Conservation (phyloP, 148 eudicot species). For the Rhododendron ferrugineum region DNA sequence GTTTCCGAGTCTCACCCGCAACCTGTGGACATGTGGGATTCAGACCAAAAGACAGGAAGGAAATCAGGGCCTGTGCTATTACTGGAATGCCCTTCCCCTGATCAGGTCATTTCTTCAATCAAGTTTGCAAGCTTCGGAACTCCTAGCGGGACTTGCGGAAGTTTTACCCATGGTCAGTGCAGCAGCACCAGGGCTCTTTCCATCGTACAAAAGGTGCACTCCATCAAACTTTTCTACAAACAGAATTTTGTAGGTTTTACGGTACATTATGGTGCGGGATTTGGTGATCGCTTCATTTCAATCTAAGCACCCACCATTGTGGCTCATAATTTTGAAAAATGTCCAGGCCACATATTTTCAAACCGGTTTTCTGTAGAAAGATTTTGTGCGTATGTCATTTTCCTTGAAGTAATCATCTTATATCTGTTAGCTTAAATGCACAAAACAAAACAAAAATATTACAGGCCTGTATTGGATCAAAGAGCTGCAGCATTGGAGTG, state of each 20-base stretch:
- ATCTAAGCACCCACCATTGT: background rate
- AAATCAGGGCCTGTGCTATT: slow-evolving; percentile 63
- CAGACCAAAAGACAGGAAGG: slow-evolving; percentile 34
- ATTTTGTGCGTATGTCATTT: background rate
- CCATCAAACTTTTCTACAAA: background rate
- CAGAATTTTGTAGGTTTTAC: background rate
- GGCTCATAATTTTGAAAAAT: background rate
- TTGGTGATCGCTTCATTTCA: background rate
- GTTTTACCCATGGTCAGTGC: slow-evolving; percentile 68
- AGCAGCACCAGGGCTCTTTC: slow-evolving; percentile 53
- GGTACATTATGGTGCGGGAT: background rate
- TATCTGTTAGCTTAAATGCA: background rate
- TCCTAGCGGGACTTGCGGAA: slow-evolving; percentile 78
- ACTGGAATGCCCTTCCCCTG: slow-evolving; percentile 59
- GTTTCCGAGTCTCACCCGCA: slow-evolving; percentile 76
- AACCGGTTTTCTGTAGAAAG: background rate
- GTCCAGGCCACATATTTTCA: background rate
- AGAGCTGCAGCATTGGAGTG: slow-evolving; percentile 56
- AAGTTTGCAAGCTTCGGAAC: slow-evolving; percentile 93
- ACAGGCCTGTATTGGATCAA: slow-evolving; percentile 72
- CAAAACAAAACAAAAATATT: background rate
- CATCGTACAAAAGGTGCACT: slow-evolving; percentile 51
- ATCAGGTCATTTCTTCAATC: slow-evolving; percentile 75
- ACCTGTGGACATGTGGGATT: slow-evolving; percentile 65
- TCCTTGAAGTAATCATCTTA: background rate